Evolutionary conservation across 1,139 yeast genomes (phyloP), one percentile per base, ranked within the genome.

Genomic region (Candida glucosophila): DNA sequence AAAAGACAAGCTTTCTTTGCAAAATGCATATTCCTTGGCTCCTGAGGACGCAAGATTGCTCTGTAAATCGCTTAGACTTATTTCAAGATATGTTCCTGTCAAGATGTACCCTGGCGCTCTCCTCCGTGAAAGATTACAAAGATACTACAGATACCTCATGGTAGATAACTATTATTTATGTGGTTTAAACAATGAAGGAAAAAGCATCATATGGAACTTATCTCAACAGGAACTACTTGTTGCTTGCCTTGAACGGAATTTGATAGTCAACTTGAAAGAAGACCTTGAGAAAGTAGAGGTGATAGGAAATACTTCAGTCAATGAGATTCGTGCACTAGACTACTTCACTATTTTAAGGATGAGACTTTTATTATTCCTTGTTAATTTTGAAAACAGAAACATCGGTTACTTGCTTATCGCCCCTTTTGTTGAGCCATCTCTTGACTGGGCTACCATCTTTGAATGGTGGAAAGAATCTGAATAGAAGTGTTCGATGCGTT

Each of bases 81-180:
- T 52, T 6, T 49, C 64, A 9, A 56, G 57, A 35, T 62, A 55
- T 34, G 18, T 67, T 7, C 74, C 74, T 2, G 24, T 42, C 0
- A 15, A 26, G 1, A 23, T 59, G 4, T 64, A 58, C 30, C 67
- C 74, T 0, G 60, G 55, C 23, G 30, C 52, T 1, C 38, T 49
- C 8, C 41, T 71, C 19, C 52, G 73, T n/a, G 39, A 44, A 13
- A 42, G 56, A 14, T 45, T 73, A 11, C 59, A 61, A 21, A 31
- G 40, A 2, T 55, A 67, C 34, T 59, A 52, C 39, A 62, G 61
- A 30, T 67, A 67, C 35, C 47, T 73, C 23, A 42, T 43, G 16
- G 70, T 72, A 9, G 81, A 74, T 36, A 69, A 72, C 44, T 63
- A 61, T 35, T 63, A 59, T 35, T 41, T 74, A 12, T 29, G 56